Percentiles rank a stretch among this genome's conserved stretches.
These are phyloP conservation scores for Populus deltoides DNA, from an alignment of 345 rosid species.

Conservation along the genomic window DNA sequence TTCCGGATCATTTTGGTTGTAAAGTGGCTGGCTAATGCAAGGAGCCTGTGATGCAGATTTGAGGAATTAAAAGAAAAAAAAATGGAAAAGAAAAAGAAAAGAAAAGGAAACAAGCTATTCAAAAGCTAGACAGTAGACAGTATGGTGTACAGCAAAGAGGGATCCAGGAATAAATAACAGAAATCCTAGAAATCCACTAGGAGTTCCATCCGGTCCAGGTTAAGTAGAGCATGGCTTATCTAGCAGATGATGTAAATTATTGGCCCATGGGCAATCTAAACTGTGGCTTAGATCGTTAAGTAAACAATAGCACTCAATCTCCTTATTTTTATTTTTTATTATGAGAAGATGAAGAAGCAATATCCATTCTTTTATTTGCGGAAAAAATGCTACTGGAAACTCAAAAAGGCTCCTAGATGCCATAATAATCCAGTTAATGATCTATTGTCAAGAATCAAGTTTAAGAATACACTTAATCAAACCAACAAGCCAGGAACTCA, in stretches of 20 bases:
- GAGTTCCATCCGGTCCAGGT: neutral
- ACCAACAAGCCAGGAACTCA: neutral
- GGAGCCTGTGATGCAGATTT: constrained; percentile 61
- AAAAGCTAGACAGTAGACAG: neutral
- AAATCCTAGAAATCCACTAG: neutral
- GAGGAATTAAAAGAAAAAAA: neutral
- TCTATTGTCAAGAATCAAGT: neutral
- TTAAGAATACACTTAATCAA: neutral
- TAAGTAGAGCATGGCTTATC: neutral
- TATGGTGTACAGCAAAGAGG: neutral
- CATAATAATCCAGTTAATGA: neutral
- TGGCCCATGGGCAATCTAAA: no score
- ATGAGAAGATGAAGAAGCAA: neutral
- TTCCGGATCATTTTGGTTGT: constrained; percentile 78
- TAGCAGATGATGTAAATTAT: no score
- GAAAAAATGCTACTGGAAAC: neutral
- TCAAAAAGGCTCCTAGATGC: neutral
- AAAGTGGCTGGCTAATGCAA: constrained; percentile 68
- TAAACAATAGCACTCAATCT: no score
- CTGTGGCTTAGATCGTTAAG: no score
- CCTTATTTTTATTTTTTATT: no score
- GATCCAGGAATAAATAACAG: neutral
- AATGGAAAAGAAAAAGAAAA: neutral
- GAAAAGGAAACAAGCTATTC: neutral
- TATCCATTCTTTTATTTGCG: neutral